A percentile compares a stretch with the other conserved stretches of the same genome.
Evolutionary conservation across 1,284 basidiomycete species (phyloP).

Genomic region (Cryptococcus hybrid): DNA sequence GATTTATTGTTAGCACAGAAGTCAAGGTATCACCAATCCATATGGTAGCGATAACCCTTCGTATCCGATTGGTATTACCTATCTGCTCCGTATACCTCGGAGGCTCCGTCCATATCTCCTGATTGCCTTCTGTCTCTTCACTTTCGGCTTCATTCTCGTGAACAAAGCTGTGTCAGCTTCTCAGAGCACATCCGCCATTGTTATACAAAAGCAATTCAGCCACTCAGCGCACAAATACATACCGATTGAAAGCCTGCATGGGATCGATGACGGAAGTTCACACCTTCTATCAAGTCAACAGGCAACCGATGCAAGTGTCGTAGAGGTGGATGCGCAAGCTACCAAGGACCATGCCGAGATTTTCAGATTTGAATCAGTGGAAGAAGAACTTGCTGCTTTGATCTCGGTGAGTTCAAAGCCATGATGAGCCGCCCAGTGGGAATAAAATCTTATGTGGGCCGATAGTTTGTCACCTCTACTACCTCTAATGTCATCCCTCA

Average conservation of each 20-base stretch:
- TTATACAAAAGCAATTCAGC: background rate
- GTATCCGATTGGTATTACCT: conserved; percentile 11
- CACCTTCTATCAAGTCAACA: conserved; percentile 9
- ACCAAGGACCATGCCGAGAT: background rate
- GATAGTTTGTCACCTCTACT: conserved; percentile 66
- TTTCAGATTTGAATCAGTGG: conserved; percentile 17
- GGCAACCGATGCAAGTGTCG: conserved; percentile 6
- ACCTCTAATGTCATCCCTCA: conserved; percentile 73
- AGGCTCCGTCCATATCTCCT: conserved; percentile 32
- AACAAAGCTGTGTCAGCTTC: conserved; percentile 18
- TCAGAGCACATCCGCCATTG: conserved; percentile 6
- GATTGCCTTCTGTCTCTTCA: conserved; percentile 26
- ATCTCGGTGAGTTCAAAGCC: conserved; percentile 51
- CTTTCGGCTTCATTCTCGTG: conserved; percentile 23
- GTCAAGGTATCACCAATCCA: conserved; percentile 17
- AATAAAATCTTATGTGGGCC: background rate
- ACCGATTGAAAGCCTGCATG: background rate
- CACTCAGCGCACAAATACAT: background rate
- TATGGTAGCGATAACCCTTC: conserved; percentile 13
- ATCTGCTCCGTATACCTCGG: conserved; percentile 35
- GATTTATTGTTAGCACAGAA: background rate
- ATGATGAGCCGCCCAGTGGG: background rate
- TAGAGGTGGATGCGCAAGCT: conserved; percentile 8
- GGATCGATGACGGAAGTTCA: conserved; percentile 1
- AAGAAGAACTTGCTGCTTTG: conserved; percentile 74